Conservation (phyloP, 169 alveolate genomes). For the Neospora caninum region DNA sequence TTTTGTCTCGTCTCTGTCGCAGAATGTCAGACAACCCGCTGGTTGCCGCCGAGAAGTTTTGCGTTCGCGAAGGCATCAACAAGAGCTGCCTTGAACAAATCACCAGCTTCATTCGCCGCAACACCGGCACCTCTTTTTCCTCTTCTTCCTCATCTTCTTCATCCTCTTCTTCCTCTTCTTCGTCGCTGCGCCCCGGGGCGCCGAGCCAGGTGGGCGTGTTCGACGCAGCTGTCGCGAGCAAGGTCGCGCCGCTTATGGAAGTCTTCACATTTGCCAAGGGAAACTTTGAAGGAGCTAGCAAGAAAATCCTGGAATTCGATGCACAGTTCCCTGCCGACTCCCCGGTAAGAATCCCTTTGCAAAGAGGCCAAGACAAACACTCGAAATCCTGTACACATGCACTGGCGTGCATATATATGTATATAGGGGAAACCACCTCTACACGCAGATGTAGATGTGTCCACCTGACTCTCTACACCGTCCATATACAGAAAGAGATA, state of each 20-base stretch:
- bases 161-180: neutral
- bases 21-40: constrained; percentile 76
- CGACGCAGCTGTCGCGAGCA: neutral
- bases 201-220: neutral
- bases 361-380: too few relatives aligned
- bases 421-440: too few relatives aligned
- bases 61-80: constrained; percentile 79
- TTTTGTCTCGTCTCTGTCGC: too few relatives aligned
- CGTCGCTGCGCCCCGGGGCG: neutral
- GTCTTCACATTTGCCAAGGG: constrained; percentile 22
- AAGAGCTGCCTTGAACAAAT: constrained; percentile 46
- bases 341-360: neutral
- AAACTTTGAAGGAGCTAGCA: neutral
- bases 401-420: neutral
- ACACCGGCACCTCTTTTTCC: neutral
- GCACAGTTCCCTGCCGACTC: neutral
- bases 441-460: neutral
- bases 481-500: neutral
- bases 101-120: constrained; percentile 47
- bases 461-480: too few relatives aligned
- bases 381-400: too few relatives aligned
- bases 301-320: neutral
- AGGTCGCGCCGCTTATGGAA: neutral
- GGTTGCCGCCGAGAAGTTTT: constrained; percentile 86
- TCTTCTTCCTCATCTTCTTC: neutral